These are phyloP conservation scores for Wickerhamomyces sp. DNA, from an alignment of 1,139 yeast species.

Conservation along the genomic window DNA sequence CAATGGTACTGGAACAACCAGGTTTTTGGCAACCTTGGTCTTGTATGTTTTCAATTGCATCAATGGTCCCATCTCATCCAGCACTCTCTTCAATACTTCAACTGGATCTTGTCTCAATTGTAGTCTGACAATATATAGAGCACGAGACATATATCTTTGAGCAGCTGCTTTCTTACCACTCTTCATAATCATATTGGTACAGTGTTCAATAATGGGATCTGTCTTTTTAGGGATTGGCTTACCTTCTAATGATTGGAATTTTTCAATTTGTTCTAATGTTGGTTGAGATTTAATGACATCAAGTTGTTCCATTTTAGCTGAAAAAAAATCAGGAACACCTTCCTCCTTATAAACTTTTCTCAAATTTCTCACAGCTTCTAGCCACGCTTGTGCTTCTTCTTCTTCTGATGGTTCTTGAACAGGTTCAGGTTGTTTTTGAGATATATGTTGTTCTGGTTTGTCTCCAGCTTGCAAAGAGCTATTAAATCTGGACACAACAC, in stretches of 20 bases:
- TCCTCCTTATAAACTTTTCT: conserved; percentile 16
- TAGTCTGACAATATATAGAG: conserved; percentile 75
- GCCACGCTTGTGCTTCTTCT: conserved; percentile 23
- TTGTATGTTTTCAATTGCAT: conserved; percentile 73
- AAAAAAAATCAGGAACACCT: conserved; percentile 18
- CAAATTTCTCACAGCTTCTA: conserved; percentile 17
- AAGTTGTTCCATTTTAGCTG: conserved; percentile 17
- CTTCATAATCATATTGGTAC: conserved; percentile 87
- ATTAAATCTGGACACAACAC: conserved; percentile 10
- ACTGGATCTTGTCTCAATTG: conserved; percentile 76
- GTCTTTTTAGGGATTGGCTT: conserved; percentile 56
- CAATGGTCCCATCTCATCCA: conserved; percentile 84
- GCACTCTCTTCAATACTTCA: conserved; percentile 61
- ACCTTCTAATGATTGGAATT: conserved; percentile 33
- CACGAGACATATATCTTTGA: conserved; percentile 66
- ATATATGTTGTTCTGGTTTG: conserved; percentile 2
- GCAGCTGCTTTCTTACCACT: conserved; percentile 88
- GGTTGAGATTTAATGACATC: conserved; percentile 18
- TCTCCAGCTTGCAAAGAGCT: conserved; percentile 9
- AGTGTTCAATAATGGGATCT: conserved; percentile 71
- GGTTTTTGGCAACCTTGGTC: conserved; percentile 83
- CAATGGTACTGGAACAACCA: conserved; percentile 78
- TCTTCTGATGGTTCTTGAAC: conserved; percentile 7
- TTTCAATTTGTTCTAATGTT: conserved; percentile 20
- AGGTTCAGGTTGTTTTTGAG: neutral